These are phyloP conservation scores for Trichoderma hamatum DNA, from an alignment of 2,329 filamentous ascomycete species.

Conservation along the genomic window DNA sequence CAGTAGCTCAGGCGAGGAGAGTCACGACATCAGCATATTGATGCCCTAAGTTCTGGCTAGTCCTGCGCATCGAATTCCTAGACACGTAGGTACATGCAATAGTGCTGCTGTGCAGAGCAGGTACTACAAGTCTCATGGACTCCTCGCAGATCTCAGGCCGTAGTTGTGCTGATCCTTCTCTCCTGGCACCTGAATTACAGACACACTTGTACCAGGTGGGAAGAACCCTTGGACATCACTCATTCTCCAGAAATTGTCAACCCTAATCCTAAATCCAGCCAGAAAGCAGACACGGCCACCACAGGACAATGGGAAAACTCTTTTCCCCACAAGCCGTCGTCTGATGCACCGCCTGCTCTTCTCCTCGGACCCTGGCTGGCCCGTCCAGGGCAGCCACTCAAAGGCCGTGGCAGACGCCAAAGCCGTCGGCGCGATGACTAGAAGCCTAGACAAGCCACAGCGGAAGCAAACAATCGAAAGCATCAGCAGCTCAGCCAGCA, in stretches of 20 bases:
- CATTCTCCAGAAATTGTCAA: neutral
- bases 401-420: slow-evolving; percentile 1
- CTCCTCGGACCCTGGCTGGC: neutral
- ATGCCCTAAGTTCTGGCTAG: neutral
- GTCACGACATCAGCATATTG: neutral
- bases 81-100: too few species aligned
- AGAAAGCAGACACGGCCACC: neutral
- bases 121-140: neutral
- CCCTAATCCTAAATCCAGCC: neutral
- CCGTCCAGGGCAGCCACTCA: neutral
- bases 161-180: neutral
- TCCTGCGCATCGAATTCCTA: neutral
- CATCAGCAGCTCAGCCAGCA: neutral
- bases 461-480: neutral
- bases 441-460: neutral
- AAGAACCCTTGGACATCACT: neutral
- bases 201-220: neutral
- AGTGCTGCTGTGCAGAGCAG: too few species aligned
- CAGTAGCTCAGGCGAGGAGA: neutral
- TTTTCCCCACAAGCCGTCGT: neutral
- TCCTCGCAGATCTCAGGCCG: neutral
- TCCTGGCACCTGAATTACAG: neutral
- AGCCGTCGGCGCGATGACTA: slow-evolving; percentile 5
- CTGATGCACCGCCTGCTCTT: neutral
- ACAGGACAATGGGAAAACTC: neutral